A percentile compares a stretch with the other conserved stretches of the same genome.
These are phyloP conservation scores for Leccinum uliginosum DNA, from an alignment of 768 basidiomycete species.

Conservation along the genomic window DNA sequence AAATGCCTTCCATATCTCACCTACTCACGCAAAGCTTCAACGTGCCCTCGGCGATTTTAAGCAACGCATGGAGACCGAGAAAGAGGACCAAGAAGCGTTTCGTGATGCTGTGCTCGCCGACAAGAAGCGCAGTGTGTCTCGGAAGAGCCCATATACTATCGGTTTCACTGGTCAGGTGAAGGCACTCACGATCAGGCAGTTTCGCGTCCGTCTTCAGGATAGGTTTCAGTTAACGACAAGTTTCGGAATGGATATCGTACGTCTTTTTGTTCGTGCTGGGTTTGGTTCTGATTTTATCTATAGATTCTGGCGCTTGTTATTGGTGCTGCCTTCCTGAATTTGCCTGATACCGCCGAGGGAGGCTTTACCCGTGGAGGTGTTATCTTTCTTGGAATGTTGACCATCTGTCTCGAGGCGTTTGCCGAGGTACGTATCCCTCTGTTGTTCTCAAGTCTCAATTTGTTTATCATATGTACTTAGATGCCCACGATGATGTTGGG, in stretches of 20 bases:
- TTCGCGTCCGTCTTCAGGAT: conserved; percentile 71
- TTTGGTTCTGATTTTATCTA: neutral
- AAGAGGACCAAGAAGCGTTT: conserved; percentile 71
- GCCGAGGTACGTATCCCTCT: conserved; percentile 46
- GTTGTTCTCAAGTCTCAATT: neutral
- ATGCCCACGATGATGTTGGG: conserved; percentile 78
- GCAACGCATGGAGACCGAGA: conserved; percentile 51
- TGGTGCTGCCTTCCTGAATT: conserved; percentile 71
- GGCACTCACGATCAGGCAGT: conserved; percentile 68
- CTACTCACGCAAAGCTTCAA: conserved; percentile 40
- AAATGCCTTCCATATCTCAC: conserved; percentile 51
- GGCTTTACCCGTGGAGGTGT: conserved; percentile 86
- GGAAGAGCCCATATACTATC: conserved; percentile 79
- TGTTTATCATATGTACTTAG: conserved; percentile 24
- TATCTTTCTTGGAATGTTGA: conserved; percentile 66
- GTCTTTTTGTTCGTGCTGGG: conserved; percentile 17
- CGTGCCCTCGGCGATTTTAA: conserved; percentile 54
- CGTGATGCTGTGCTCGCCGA: conserved; percentile 68
- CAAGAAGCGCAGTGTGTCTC: conserved; percentile 74
- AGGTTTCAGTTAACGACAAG: conserved; percentile 73
- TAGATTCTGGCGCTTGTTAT: conserved; percentile 46
- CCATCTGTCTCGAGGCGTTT: conserved; percentile 68
- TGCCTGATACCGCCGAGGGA: conserved; percentile 69
- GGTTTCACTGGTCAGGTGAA: conserved; percentile 71
- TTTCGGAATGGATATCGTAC: conserved; percentile 54